These are phyloP conservation scores for Neurospora sp. DNA, from an alignment of 495 filamentous ascomycete species.

Conservation along the genomic window DNA sequence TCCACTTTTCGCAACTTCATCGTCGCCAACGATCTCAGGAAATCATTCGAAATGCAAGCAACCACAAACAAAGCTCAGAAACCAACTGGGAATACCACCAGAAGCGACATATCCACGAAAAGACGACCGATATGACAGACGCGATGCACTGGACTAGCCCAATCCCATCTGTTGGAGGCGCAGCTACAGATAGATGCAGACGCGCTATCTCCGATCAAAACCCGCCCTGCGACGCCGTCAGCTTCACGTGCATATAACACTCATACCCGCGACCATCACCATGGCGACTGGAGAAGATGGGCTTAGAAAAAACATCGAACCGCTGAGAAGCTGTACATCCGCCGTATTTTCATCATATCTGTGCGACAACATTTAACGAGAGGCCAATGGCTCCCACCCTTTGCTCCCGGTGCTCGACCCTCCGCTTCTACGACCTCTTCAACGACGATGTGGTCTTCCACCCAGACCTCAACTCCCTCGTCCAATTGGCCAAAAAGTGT, in stretches of 20 bases:
- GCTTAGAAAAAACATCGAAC: no score
- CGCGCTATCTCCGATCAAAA: background rate
- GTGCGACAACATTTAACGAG: background rate
- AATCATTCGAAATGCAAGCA: no score
- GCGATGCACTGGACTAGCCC: background rate
- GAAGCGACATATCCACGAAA: background rate
- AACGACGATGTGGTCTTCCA: slow-evolving; percentile 4
- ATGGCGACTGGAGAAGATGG: no score
- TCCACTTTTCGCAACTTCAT: background rate
- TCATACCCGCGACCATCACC: background rate
- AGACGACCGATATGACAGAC: background rate
- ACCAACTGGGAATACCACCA: background rate
- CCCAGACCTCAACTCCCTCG: background rate
- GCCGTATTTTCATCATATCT: no score
- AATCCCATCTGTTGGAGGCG: background rate
- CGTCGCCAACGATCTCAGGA: no score
- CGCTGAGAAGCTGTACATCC: no score
- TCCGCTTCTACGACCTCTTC: background rate
- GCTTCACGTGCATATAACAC: background rate
- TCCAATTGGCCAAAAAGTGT: background rate
- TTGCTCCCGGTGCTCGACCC: background rate
- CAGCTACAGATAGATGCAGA: background rate
- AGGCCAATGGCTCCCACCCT: background rate
- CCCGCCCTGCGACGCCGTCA: background rate
- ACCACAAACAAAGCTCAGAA: background rate